Conservation (phyloP, 2,329 filamentous ascomycete species). For the Fusarium setosum region DNA sequence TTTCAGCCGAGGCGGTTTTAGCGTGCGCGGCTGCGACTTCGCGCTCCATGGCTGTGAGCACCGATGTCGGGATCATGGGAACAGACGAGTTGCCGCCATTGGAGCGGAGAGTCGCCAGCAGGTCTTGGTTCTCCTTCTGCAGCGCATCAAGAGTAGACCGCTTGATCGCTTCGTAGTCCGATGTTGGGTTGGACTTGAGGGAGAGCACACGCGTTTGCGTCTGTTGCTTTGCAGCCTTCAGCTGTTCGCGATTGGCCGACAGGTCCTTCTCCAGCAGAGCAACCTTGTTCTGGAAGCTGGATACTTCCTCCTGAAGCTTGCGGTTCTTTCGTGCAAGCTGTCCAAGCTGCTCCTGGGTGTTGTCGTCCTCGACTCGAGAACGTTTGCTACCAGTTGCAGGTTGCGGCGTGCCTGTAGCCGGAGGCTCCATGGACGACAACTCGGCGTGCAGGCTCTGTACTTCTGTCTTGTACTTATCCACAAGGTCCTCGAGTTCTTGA, state of each 20-base stretch:
- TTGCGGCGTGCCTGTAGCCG: constrained; percentile 48
- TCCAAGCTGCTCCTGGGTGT: constrained; percentile 78
- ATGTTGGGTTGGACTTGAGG: constrained; percentile 91
- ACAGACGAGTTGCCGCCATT: constrained; percentile 55
- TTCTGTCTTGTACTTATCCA: constrained; percentile 88
- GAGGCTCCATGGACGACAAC: constrained; percentile 72
- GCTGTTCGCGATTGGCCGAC: constrained; percentile 77
- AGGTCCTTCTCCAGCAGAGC: constrained; percentile 81
- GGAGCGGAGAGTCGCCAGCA: constrained; percentile 76
- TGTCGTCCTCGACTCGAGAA: constrained; percentile 68
- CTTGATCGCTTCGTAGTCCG: constrained; percentile 87
- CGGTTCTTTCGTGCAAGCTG: constrained; percentile 89
- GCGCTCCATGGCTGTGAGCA: constrained; percentile 79
- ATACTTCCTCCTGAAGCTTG: constrained; percentile 82
- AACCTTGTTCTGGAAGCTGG: constrained; percentile 75
- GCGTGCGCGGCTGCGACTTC: constrained; percentile 79
- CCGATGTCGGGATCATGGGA: constrained; percentile 79
- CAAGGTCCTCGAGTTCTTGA: constrained; percentile 83
- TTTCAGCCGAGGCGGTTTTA: constrained; percentile 79
- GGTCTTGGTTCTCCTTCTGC: constrained; percentile 84
- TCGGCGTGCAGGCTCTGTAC: constrained; percentile 80
- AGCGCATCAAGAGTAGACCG: constrained; percentile 81
- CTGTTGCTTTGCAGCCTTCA: constrained; percentile 72
- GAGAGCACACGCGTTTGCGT: constrained; percentile 86
- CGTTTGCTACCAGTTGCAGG: constrained; percentile 71